Evolutionary conservation across 345 rosid genomes (phyloP).

Genomic region (rapeseed (Brassica napus)): Da-Ae NC_063441.1:19718501-19719000

Average conservation of each 20-base stretch:
- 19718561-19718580: constrained; percentile 70
- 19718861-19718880: constrained; percentile 5
- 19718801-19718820: not conserved
- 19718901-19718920: constrained; percentile 13
- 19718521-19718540: constrained; percentile 44
- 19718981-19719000: not conserved
- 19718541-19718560: constrained; percentile 57
- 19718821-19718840: not conserved
- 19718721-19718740: not conserved
- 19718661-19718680: constrained; percentile 41
- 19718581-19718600: not conserved
- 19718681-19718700: constrained; percentile 1
- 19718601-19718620: constrained; percentile 9
- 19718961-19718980: not conserved
- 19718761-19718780: constrained; percentile 8
- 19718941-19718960: not conserved
- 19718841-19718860: constrained; percentile 13
- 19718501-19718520: constrained; percentile 63
- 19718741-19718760: not conserved
- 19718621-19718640: constrained; percentile 8
- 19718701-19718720: constrained; percentile 34
- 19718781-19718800: not conserved
- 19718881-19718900: constrained; percentile 26
- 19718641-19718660: constrained; percentile 18
- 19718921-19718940: not conserved